A percentile compares a stretch with the other conserved stretches of the same genome.
Evolutionary conservation across 2,329 filamentous ascomycete genomes (phyloP).

Genomic region (Beauveria sp.): DNA sequence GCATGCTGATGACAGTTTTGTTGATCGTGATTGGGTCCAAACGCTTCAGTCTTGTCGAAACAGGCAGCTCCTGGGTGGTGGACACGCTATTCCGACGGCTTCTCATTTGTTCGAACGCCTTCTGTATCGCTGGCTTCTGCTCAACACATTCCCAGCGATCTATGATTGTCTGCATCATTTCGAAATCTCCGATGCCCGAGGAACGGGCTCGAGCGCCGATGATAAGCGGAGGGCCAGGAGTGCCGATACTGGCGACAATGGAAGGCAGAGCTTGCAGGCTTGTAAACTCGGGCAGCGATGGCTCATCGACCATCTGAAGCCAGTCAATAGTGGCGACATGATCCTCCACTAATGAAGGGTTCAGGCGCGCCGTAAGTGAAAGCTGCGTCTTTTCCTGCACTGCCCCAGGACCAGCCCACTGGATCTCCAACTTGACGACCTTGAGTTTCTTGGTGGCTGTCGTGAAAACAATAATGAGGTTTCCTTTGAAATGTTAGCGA

Average conservation of each 20-base stretch:
- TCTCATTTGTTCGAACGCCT: constrained; percentile 70
- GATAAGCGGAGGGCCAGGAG: constrained; percentile 53
- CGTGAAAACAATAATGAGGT: constrained; percentile 57
- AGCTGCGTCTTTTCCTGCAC: constrained; percentile 48
- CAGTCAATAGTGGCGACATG: constrained; percentile 52
- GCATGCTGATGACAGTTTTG: constrained; percentile 63
- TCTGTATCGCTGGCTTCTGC: constrained; percentile 57
- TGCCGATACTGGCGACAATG: constrained; percentile 50
- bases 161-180: constrained; percentile 64
- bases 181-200: constrained; percentile 47
- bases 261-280: constrained; percentile 67
- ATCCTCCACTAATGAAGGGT: constrained; percentile 45
- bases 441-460: constrained; percentile 66
- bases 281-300: constrained; percentile 57
- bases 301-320: constrained; percentile 44
- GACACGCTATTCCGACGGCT: constrained; percentile 48
- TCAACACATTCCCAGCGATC: constrained; percentile 77
- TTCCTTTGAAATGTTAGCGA: constrained; percentile 29
- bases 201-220: constrained; percentile 63
- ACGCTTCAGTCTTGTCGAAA: constrained; percentile 45
- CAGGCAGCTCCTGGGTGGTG: constrained; percentile 21
- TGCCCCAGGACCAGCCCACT: constrained; percentile 55
- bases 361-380: constrained; percentile 38
- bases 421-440: constrained; percentile 63
- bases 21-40: constrained; percentile 61